Evolutionary conservation across 1,284 basidiomycete genomes (phyloP).

Genomic region (Leucoagaricus sp.): DNA sequence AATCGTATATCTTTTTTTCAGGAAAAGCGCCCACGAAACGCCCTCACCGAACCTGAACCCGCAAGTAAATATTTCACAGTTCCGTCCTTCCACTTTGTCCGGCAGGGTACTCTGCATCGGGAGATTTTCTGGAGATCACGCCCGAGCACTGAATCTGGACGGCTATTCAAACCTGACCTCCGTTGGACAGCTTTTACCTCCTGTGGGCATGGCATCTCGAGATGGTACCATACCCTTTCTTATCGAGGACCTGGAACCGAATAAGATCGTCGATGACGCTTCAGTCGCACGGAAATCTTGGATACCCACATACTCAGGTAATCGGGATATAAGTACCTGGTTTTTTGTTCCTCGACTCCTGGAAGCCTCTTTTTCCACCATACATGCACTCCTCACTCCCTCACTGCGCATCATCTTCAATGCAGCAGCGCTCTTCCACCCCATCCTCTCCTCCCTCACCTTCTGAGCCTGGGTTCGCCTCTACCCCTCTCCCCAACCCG

Average conservation of each 20-base stretch:
- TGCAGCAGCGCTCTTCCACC: constrained; percentile 15
- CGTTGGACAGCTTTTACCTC: constrained; percentile 36
- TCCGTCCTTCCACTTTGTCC: constrained; percentile 9
- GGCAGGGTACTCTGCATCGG: constrained; percentile 3
- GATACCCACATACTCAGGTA: constrained; percentile 22
- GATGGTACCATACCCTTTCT: constrained; percentile 10
- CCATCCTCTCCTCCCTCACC: constrained; percentile 20
- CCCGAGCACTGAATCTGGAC: constrained; percentile 22
- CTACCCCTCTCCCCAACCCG: constrained; percentile 28
- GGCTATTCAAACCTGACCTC: constrained; percentile 27
- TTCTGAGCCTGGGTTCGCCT: constrained; percentile 23
- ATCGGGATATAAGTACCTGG: constrained; percentile 13
- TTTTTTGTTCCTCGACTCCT: constrained; percentile 1
- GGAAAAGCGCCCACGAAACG: neutral
- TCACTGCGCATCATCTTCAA: constrained; percentile 18
- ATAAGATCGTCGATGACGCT: constrained; percentile 7
- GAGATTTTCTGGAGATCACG: constrained; percentile 21
- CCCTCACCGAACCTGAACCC: neutral
- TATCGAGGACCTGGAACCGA: constrained; percentile 6
- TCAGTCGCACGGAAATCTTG: constrained; percentile 25
- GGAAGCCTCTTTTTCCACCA: constrained; percentile 10
- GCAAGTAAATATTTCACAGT: neutral
- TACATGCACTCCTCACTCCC: constrained; percentile 22
- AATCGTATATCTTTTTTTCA: constrained; percentile 24
- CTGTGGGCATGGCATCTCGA: constrained; percentile 28